These are phyloP conservation scores for Aspergillus hiratsukae DNA, from an alignment of 2,329 filamentous ascomycete genomes.

Conservation along the genomic window DNA sequence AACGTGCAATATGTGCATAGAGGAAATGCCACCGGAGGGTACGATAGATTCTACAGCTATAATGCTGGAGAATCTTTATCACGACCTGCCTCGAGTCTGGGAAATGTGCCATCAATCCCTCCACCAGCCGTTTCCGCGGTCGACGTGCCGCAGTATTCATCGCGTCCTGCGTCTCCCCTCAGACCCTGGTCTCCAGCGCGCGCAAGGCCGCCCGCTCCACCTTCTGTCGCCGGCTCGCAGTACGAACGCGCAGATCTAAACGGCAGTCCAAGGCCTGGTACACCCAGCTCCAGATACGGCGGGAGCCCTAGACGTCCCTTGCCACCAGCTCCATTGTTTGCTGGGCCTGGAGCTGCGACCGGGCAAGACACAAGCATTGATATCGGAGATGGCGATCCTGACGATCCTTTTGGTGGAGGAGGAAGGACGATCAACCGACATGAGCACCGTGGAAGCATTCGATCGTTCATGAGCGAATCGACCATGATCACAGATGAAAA, in stretches of 20 bases:
- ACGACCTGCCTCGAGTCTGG: constrained; percentile 40
- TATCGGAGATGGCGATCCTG: constrained; percentile 57
- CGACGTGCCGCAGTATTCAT: constrained; percentile 35
- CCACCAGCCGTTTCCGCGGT: constrained; percentile 32
- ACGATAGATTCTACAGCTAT: constrained; percentile 16
- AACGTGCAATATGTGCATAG: constrained; percentile 7
- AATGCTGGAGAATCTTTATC: constrained; percentile 25
- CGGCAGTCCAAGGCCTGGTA: constrained; percentile 83
- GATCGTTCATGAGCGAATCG: constrained; percentile 59
- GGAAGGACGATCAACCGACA: constrained; percentile 40
- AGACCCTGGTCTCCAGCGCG: constrained; percentile 53
- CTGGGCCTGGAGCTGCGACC: constrained; percentile 46
- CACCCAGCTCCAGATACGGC: constrained; percentile 82
- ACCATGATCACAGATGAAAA: constrained; percentile 54
- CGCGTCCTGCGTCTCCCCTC: constrained; percentile 38
- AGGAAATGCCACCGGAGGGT: constrained; percentile 10
- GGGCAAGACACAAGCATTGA: constrained; percentile 42
- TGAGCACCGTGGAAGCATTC: constrained; percentile 53
- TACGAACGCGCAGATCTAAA: constrained; percentile 89
- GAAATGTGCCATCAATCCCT: constrained; percentile 38
- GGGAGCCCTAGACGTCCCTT: constrained; percentile 82
- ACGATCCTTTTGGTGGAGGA: constrained; percentile 66
- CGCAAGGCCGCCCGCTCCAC: constrained; percentile 66
- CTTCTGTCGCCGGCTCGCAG: constrained; percentile 55
- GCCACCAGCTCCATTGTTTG: constrained; percentile 82